Evolutionary conservation across 2,329 filamentous ascomycete genomes (phyloP), one percentile per base, ranked within the genome.

Genomic region (Epichloe brachyelytri): DNA sequence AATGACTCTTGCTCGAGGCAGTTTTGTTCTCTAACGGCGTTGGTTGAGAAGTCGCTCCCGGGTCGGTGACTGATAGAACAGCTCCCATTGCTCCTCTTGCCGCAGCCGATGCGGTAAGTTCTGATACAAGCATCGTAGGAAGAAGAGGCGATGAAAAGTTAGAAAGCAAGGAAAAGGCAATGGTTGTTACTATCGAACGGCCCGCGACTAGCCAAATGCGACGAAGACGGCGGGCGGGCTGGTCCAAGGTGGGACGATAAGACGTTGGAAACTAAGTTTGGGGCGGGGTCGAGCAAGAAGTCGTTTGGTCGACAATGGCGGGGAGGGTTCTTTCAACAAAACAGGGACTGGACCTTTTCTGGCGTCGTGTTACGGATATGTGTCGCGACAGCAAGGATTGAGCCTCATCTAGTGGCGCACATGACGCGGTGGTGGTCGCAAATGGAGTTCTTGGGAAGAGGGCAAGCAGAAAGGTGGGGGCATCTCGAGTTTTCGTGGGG

Each of bases 1-100:
- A 81, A 0, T 76, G 74, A 55, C 75, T 81, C 54, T 62, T 62
- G 58, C 68, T 70, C 43, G 61, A 56, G 12, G 56, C 59, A 36
- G 66, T 66, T 37, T 65, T 63, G 55, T 72, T 72, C 46, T 56
- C 61, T 47, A 71, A 53, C 34, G 60, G 61, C 45, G 55, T 55
- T 10, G 55, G 56, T 11, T 51, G 51, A 11, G 49, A 44, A 6
- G 51, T 38, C 8, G 54, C 48, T 41, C 37, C 41, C 39, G 55
- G 44, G 48, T 51, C 48, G 3, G 12, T 15, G 11, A 22, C 26
- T 20, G 51, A 34, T 15, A 20, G n/a, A 48, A 60, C 53, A 51
- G 55, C 56, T 43, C 56, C 49, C 10, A 60, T 56, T 10, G 60
- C 58, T 51, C 62, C 63, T 59, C 66, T 57, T 48, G 61, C 60